Evolutionary conservation across 306 rosid genomes (phyloP).

Genomic region (Fragaria ananassa): DNA sequence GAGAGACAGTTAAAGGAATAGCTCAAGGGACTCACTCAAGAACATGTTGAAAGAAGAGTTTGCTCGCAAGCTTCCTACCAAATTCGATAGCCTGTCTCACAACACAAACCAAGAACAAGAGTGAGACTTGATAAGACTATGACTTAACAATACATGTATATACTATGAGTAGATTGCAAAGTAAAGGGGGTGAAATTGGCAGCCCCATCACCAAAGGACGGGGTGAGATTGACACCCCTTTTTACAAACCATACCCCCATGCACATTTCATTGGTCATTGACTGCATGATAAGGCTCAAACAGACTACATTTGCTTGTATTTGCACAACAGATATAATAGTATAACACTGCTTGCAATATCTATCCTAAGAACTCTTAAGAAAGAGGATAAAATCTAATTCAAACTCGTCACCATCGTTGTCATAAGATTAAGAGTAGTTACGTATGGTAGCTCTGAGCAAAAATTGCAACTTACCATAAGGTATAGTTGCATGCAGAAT

Average conservation of each 20-base stretch:
- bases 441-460: not conserved
- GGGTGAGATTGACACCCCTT: not conserved
- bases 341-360: not conserved
- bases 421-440: not conserved
- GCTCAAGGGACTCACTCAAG: constrained; percentile 61
- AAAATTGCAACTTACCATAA: not conserved
- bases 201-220: too few relatives aligned
- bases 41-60: constrained; percentile 72
- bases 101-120: constrained; percentile 27
- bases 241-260: not conserved
- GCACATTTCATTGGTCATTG: not conserved
- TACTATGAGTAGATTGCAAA: not conserved
- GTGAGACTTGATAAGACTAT: constrained; percentile 9
- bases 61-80: constrained; percentile 83
- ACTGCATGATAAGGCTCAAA: not conserved
- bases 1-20: constrained; percentile 19
- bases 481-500: not conserved
- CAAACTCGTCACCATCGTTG: not conserved
- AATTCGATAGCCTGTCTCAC: constrained; percentile 68
- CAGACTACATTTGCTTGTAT: not conserved
- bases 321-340: not conserved
- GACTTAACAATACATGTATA: not conserved
- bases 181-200: not conserved
- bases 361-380: not conserved
- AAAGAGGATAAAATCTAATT: not conserved